These are phyloP conservation scores for Coleophoma cylindrospora DNA, from an alignment of 2,329 filamentous ascomycete genomes.

Conservation along the genomic window DNA sequence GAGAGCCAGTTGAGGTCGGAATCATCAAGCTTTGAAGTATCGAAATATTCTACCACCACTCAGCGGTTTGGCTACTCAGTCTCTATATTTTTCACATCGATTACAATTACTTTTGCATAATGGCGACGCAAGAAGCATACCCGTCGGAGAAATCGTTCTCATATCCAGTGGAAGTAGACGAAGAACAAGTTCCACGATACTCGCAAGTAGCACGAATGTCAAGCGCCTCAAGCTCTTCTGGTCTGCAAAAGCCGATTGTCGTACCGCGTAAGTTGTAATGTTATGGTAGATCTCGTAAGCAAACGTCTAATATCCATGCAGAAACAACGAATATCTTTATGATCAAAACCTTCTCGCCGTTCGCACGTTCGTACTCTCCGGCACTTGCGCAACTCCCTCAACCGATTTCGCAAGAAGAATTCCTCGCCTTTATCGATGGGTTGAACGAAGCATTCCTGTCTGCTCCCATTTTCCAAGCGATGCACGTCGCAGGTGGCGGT, in stretches of 20 bases:
- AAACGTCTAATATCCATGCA: slow-evolving; percentile 1
- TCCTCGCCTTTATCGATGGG: slow-evolving; percentile 23
- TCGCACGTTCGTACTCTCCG: slow-evolving; percentile 10
- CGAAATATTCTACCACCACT: background rate
- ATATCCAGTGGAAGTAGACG: background rate
- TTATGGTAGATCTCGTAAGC: background rate
- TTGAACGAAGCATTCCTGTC: slow-evolving; percentile 23
- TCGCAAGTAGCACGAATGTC: background rate
- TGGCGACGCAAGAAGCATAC: no score
- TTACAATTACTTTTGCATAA: background rate
- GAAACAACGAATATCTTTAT: slow-evolving; percentile 13
- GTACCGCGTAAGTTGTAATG: slow-evolving; percentile 7
- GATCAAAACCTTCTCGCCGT: slow-evolving; percentile 15
- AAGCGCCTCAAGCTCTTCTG: background rate
- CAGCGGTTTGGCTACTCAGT: background rate
- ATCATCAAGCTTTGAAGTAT: background rate
- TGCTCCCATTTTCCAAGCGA: slow-evolving; percentile 19
- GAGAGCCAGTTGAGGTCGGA: background rate
- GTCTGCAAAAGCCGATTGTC: slow-evolving; percentile 6
- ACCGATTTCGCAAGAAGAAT: slow-evolving; percentile 11
- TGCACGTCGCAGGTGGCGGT: slow-evolving; percentile 14
- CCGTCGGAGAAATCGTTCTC: no score
- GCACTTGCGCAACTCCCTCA: slow-evolving; percentile 4
- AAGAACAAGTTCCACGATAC: background rate
- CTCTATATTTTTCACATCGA: background rate